Evolutionary conservation across 192 early-diverging fungal species (phyloP), one percentile per base, ranked within the genome.

Genomic region (Funneliformis mosseae): DNA sequence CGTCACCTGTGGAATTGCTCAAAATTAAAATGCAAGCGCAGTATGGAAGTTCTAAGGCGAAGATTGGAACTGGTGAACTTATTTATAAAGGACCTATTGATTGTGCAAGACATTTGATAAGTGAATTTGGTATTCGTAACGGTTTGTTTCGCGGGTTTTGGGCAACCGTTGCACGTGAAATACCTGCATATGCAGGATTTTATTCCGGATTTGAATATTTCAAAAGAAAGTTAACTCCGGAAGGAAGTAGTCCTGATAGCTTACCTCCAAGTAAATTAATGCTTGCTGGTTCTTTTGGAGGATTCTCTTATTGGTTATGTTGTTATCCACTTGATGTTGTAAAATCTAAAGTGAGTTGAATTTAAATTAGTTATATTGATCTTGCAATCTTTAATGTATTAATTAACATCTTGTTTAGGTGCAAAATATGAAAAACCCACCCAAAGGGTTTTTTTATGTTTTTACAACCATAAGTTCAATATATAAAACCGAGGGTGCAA

Each of bases 21-120:
- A 99, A 99, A 82, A 93, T 95, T 74, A 90, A 93, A 43, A 89
- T 98, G 84, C 97, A 99, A 83, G 94, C 94, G 9, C 97, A 97
- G 81, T 97, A 94, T 87, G 88, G 88, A 62, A 80, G 61, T 9
- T 82, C 76, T 25, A 80, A 85, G 55, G 60, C 74, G 9, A 55
- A 73, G 16, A 38, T 55, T 8, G 74, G 83, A 25, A 81, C 80
- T 25, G 80, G 82, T 14, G 83, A 78, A 33, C 81, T 81, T 0
- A 67, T 38, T 14, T 88, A 88, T 76, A 81, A 84, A n/a, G 93
- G 92, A 1, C 95, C 96, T 0, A 76, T 93, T 8, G 88, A 94
- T 28, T 84, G 94, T 76, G 94, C 91, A 0, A 82, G 84, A 28
- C 86, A 93, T 55, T 87, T 97, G 76, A 86, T 91, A 21, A 82